phyloP scores from a whole-genome alignment of 306 rosid species.

The Rosa lucieae region DNA sequence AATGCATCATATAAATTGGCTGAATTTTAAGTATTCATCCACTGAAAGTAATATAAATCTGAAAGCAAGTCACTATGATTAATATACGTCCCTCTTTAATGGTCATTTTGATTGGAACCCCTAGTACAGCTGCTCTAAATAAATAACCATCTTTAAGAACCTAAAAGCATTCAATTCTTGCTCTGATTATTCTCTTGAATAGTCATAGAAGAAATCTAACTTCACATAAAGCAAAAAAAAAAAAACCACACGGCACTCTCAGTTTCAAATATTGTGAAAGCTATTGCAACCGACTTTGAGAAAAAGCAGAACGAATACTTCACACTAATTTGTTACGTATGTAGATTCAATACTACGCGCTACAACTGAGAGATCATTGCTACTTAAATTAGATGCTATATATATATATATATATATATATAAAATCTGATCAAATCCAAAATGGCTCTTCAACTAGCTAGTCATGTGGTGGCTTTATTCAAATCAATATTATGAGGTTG shows the following conservation, averaged over 20 bases:
- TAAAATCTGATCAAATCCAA: too few relatives aligned
- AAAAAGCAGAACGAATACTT: not conserved
- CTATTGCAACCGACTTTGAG: constrained; percentile 6
- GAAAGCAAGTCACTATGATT: not conserved
- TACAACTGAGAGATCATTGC: not conserved
- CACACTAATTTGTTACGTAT: not conserved
- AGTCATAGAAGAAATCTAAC: not conserved
- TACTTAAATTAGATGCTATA: too few relatives aligned
- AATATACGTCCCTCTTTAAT: constrained; percentile 75
- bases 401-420: too few relatives aligned
- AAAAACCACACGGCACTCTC: not conserved
- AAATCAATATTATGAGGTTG: too few relatives aligned
- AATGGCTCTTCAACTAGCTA: too few relatives aligned
- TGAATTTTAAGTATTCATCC: not conserved
- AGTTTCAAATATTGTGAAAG: not conserved
- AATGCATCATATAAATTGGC: not conserved
- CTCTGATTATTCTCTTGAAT: constrained; percentile 20
- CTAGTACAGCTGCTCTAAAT: constrained; percentile 90
- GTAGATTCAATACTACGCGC: not conserved
- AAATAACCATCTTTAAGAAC: constrained; percentile 80
- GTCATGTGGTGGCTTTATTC: too few relatives aligned
- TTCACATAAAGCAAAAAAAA: not conserved
- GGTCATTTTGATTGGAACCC: constrained; percentile 92
- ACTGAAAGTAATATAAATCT: not conserved
- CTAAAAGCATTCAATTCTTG: constrained; percentile 42